Evolutionary conservation across 257 asterid species (phyloP), one percentile per base, ranked within the genome.

Genomic region (Solanum gandarillasii): DNA sequence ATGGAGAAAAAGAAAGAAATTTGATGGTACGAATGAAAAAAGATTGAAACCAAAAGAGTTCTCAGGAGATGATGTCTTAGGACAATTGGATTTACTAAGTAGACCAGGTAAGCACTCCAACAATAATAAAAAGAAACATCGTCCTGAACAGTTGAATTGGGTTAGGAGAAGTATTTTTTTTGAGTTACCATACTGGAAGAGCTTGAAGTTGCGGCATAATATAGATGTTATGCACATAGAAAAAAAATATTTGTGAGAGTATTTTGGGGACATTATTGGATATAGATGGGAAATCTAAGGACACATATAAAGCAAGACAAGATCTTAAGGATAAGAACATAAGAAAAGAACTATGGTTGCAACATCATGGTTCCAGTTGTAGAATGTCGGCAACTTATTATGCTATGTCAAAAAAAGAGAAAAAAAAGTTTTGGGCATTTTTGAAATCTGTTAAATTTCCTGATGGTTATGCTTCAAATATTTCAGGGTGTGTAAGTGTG

Each of bases 381-480:
- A 38, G 0, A 38, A 38, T 38, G 43, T 0, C 43, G 12, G 12
- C 12, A 9, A 0, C 43, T 38, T 38, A 52, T 31, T 81, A 32
- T 46, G 4, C 12, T 1, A 13, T 78, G 7, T 6, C 46, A 3
- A 3, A 35, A 38, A 38, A 38, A 38, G 12, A 38, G 43, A 9
- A 9, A 38, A 38, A 38, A 9, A 38, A 38, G 41, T 38, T 38
- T 38, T 9, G 43, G 43, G 43, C 75, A 7, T 83, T 89, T 25
- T 39, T 74, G 0, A 67, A 41, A 5, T 55, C 78, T 4, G 1
- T 89, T 8, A 87, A 86, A 27, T 89, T 14, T 62, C 65, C 32
- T 7, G 87, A 89, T 89, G 89, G 87, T 13, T 87, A 65, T 87
- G 88, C 88, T 71, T 29, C 88, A 27, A 89, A 83, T 73, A 89